Base-by-base conservation (phyloP, 2,329 filamentous ascomycete genomes). In the Sarocladiaceae sp. region DNA sequence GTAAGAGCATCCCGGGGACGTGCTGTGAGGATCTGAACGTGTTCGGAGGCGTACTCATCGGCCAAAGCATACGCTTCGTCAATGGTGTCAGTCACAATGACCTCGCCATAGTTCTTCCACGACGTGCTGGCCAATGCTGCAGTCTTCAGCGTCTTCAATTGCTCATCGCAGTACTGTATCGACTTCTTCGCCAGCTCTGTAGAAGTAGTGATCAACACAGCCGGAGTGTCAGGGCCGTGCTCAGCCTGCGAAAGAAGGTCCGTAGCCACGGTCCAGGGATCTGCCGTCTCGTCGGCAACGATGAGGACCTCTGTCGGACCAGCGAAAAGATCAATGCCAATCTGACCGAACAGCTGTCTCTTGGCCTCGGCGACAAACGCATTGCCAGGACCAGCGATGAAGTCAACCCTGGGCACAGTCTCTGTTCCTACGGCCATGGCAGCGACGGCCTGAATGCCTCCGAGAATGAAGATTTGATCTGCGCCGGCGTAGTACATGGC, bases 281-380 rank as follows among this genome's bases (percentile, higher is more conserved):
- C 37, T 7, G 37, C 37, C 17, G 37, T 40, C 37, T 40, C 37
- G 20, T 40, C 37, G 17, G 37, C 37, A 20, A 40, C 37, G 37
- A 40, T 22, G 6, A 40, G 37, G 15, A 40, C 37, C 37, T 40
- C 37, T 8, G 37, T 40, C 20, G 37, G 37, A 7, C 37, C 37
- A 23, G 37, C 37, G 20, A 40, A 40, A n/a, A 40, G 37, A n/a
- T 40, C 37, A 20, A 80, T 81, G 5, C 78, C 77, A 25, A 80
- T 71, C 52, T 74, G 69, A 15, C 77, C 77, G 53, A 77, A 80
- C 0, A 80, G 62, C 58, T 78, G 76, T 0, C 76, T 66, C 59
- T 80, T 81, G 0, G 71, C 77, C 57, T 78, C 78, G 3, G 77
- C 76, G 0, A 81, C 77, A 58, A 78, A 80, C 1, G 76, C 68